Percentiles rank a stretch among this genome's conserved stretches.
phyloP scores from a whole-genome alignment of 192 early-diverging fungal genomes.

The Coemansia sp. region DNA sequence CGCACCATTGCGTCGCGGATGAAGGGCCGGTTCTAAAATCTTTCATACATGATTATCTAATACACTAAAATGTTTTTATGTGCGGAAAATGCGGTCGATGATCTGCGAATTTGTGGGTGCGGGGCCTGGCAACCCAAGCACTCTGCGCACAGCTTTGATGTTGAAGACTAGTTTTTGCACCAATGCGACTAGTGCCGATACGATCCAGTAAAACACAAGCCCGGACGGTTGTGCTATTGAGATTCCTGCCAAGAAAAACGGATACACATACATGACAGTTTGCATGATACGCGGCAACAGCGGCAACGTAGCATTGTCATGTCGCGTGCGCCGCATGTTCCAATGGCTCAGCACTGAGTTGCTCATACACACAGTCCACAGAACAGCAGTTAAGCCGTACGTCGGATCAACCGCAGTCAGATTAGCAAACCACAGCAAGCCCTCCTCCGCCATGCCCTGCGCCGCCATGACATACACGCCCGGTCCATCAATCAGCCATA shows the following conservation, averaged over 20 bases:
- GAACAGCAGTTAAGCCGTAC: conserved; percentile 11
- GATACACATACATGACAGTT: not conserved
- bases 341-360: conserved; percentile 14
- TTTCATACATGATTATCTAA: not conserved
- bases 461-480: conserved; percentile 2
- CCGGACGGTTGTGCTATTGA: conserved; percentile 18
- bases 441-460: conserved; percentile 33
- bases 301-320: too few relatives aligned
- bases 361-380: conserved; percentile 13
- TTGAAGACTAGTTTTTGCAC: conserved; percentile 22
- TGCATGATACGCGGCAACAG: not conserved
- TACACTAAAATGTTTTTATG: not conserved
- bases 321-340: not conserved
- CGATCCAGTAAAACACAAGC: conserved; percentile 35
- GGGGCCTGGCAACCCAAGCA: conserved; percentile 9
- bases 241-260: conserved; percentile 7
- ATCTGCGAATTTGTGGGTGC: not conserved
- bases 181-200: conserved; percentile 27
- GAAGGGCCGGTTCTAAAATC: conserved; percentile 72
- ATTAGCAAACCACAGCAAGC: conserved; percentile 40
- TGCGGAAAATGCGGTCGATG: not conserved
- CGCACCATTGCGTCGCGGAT: conserved; percentile 81
- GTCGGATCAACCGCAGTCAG: conserved; percentile 23
- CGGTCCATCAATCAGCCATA: conserved; percentile 2
- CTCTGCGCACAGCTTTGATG: conserved; percentile 14